Conservation (phyloP, 257 asterid genomes). For the Misopates orontium region DNA sequence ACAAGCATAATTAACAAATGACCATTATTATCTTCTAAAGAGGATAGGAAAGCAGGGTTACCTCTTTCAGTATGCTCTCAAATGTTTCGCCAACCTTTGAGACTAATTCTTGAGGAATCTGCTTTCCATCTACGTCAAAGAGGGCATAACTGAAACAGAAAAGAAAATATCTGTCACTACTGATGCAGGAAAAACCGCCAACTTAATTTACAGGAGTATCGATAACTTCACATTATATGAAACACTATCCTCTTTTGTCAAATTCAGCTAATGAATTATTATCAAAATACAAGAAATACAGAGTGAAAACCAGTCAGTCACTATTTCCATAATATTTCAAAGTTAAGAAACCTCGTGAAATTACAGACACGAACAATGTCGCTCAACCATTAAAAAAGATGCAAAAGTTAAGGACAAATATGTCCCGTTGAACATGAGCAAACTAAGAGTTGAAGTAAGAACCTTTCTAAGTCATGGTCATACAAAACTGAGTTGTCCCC, state of each 20-base stretch:
- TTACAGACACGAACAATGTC: background rate
- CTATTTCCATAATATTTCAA: slow-evolving; percentile 1
- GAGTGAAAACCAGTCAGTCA: background rate
- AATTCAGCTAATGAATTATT: background rate
- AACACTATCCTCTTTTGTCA: background rate
- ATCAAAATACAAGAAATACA: background rate
- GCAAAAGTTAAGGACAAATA: background rate
- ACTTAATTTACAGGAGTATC: background rate
- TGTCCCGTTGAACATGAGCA: slow-evolving; percentile 17
- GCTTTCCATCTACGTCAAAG: slow-evolving; percentile 84
- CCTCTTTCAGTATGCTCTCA: slow-evolving; percentile 89
- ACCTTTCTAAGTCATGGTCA: slow-evolving; percentile 99
- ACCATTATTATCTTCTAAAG: too few species aligned
- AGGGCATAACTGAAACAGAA: slow-evolving; percentile 76
- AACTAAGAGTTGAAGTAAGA: background rate
- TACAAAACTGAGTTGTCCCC: slow-evolving; percentile 96
- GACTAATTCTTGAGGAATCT: slow-evolving; percentile 90
- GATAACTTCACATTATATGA: background rate
- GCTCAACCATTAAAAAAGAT: too few species aligned
- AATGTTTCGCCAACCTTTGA: slow-evolving; percentile 82
- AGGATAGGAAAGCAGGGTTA: slow-evolving; percentile 19
- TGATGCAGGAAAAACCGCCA: slow-evolving; percentile 7
- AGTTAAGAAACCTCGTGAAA: slow-evolving; percentile 14
- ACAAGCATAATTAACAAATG: background rate
- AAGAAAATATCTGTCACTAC: background rate